These are phyloP conservation scores for Wickerhamomyces alni DNA, from an alignment of 805 yeast genomes.

Conservation along the genomic window DNA sequence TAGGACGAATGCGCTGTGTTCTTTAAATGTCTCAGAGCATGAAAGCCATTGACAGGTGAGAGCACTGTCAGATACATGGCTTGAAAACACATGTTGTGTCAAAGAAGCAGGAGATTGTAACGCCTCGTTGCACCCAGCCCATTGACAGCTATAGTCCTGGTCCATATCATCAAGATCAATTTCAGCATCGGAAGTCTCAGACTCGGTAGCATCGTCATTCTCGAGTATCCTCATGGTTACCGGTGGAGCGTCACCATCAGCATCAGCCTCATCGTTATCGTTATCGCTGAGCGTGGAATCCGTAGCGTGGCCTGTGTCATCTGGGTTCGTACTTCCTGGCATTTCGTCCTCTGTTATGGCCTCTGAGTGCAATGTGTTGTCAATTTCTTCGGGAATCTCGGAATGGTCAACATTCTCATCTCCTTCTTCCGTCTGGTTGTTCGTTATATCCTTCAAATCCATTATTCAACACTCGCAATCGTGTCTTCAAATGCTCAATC, in stretches of 20 bases:
- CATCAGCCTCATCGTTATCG: neutral
- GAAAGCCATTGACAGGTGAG: constrained; percentile 51
- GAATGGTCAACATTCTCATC: neutral
- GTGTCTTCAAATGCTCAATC: too few species aligned
- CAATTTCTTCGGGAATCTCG: too few species aligned
- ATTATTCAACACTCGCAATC: neutral
- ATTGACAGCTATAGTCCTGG: constrained; percentile 7
- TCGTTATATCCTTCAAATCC: neutral
- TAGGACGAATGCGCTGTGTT: constrained; percentile 51
- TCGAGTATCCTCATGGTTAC: too few species aligned
- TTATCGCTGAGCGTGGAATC: constrained; percentile 1
- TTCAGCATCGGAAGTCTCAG: constrained; percentile 1
- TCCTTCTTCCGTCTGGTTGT: neutral
- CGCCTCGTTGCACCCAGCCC: constrained; percentile 6
- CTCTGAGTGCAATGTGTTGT: neutral
- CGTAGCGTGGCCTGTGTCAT: neutral
- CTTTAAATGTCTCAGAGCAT: constrained; percentile 48
- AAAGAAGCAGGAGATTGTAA: constrained; percentile 1
- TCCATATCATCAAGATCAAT: neutral
- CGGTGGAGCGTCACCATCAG: neutral
- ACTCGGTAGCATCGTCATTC: neutral
- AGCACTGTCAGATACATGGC: constrained; percentile 4
- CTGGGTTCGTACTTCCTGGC: neutral
- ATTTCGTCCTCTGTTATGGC: neutral
- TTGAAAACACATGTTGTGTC: constrained; percentile 6